These are phyloP conservation scores for Mentha longifolia DNA, from an alignment of 257 asterid genomes.

Conservation along the genomic window DNA sequence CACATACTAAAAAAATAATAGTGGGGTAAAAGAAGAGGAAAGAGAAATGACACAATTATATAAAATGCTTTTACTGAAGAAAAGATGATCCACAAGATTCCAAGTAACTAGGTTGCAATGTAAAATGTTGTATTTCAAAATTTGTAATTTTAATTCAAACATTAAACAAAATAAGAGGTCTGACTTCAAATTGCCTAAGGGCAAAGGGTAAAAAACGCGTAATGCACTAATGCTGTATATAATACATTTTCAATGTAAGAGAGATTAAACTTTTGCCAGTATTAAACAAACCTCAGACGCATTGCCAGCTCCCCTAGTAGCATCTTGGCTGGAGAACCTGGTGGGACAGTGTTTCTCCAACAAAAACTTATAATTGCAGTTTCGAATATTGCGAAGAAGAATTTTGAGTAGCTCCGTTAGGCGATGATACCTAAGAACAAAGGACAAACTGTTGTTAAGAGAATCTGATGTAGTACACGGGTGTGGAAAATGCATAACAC, in stretches of 20 bases:
- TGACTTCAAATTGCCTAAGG: neutral
- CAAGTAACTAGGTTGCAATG: constrained; percentile 7
- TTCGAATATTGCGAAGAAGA: constrained; percentile 58
- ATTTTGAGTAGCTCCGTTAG: constrained; percentile 62
- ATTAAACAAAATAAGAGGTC: constrained; percentile 15
- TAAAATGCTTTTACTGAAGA: neutral
- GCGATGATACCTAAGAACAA: constrained; percentile 65
- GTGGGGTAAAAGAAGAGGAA: neutral
- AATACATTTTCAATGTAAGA: constrained; percentile 27
- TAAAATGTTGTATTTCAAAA: neutral
- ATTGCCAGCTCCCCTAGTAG: constrained; percentile 33
- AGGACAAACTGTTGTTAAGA: constrained; percentile 30
- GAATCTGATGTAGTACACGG: constrained; percentile 4
- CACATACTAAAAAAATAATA: neutral
- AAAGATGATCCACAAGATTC: neutral
- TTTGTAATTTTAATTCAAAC: constrained; percentile 10
- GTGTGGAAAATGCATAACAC: constrained; percentile 8
- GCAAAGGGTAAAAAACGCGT: neutral
- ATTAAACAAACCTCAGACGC: constrained; percentile 50
- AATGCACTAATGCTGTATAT: too few relatives aligned
- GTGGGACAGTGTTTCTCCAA: constrained; percentile 79
- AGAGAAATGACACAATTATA: too few relatives aligned
- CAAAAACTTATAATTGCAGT: constrained; percentile 61
- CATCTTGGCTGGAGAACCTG: constrained; percentile 43
- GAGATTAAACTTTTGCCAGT: constrained; percentile 5